Percentiles rank a stretch among this genome's conserved stretches.
Conservation (phyloP, 345 rosid genomes). For the Geranium rotundifolium region DNA sequence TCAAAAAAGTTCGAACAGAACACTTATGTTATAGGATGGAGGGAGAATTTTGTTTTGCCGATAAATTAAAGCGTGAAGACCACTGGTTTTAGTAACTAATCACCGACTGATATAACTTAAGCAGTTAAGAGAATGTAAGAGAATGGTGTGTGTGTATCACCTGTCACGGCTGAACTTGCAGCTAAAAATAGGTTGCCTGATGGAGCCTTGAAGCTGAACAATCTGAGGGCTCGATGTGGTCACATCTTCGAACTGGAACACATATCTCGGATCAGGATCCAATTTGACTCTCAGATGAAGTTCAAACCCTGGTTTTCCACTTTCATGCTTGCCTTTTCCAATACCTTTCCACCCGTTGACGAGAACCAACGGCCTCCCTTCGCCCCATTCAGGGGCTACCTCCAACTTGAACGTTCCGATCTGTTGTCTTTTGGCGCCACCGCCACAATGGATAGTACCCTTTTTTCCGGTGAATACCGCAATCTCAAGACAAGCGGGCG, state of each 20-base stretch:
- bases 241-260: slow-evolving; percentile 86
- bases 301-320: slow-evolving; percentile 50
- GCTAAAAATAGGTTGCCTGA: slow-evolving; percentile 88
- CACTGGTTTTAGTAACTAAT: too few relatives aligned
- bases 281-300: slow-evolving; percentile 83
- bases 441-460: slow-evolving; percentile 56
- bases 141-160: slow-evolving; percentile 23
- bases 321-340: slow-evolving; percentile 66
- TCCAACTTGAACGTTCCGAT: slow-evolving; percentile 68
- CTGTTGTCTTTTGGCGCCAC: slow-evolving; percentile 65
- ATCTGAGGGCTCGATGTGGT: slow-evolving; percentile 83
- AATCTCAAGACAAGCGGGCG: slow-evolving; percentile 62
- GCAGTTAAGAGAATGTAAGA: neutral
- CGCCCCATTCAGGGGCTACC: slow-evolving; percentile 88
- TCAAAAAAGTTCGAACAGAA: too few relatives aligned
- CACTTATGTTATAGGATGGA: too few relatives aligned
- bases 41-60: too few relatives aligned
- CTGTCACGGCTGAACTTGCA: slow-evolving; percentile 91
- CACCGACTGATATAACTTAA: too few relatives aligned
- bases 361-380: slow-evolving; percentile 60
- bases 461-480: slow-evolving; percentile 53
- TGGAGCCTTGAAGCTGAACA: slow-evolving; percentile 85
- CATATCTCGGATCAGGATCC: slow-evolving; percentile 91
- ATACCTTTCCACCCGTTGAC: slow-evolving; percentile 85
- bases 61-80: too few relatives aligned